phyloP scores from a whole-genome alignment of 371 early-diverging fungal genomes.

The Fennellomyces sp. region DNA sequence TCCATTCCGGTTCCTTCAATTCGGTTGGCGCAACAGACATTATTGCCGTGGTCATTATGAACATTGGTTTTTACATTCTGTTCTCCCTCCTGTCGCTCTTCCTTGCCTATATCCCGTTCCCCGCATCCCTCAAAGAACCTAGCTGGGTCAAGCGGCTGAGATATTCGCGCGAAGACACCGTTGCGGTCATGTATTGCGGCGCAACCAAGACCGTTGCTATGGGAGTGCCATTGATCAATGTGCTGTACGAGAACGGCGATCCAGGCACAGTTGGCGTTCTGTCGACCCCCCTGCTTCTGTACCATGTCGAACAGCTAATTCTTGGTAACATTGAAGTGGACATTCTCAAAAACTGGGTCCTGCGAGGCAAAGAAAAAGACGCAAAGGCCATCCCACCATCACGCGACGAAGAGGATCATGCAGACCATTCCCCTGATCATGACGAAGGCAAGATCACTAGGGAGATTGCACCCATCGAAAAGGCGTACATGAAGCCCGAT shows the following conservation, averaged over 20 bases:
- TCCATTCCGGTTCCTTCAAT: conserved; percentile 46
- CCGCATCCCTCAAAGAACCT: conserved; percentile 16
- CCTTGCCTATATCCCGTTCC: conserved; percentile 36
- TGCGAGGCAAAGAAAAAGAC: conserved; percentile 34
- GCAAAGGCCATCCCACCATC: conserved; percentile 11
- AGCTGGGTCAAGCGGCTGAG: conserved; percentile 29
- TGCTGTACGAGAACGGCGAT: conserved; percentile 50
- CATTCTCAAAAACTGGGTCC: conserved; percentile 59
- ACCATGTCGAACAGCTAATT: conserved; percentile 71
- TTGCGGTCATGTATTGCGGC: conserved; percentile 62
- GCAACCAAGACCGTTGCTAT: conserved; percentile 75
- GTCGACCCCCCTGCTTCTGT: conserved; percentile 64
- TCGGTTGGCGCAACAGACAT: conserved; percentile 51
- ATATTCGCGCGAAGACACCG: conserved; percentile 49
- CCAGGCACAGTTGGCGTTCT: conserved; percentile 56
- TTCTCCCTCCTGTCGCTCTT: conserved; percentile 40
- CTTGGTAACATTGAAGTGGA: conserved; percentile 64
- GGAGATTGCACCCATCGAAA: neutral
- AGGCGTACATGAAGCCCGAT: conserved; percentile 1
- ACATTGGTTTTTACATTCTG: conserved; percentile 39
- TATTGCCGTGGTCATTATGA: conserved; percentile 52
- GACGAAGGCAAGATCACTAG: neutral
- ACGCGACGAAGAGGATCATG: conserved; percentile 18
- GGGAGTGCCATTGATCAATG: conserved; percentile 74
- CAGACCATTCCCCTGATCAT: neutral